Evolutionary conservation across 73 alveolate species (phyloP).

Genomic region (Blepharisma japonicum): DNA sequence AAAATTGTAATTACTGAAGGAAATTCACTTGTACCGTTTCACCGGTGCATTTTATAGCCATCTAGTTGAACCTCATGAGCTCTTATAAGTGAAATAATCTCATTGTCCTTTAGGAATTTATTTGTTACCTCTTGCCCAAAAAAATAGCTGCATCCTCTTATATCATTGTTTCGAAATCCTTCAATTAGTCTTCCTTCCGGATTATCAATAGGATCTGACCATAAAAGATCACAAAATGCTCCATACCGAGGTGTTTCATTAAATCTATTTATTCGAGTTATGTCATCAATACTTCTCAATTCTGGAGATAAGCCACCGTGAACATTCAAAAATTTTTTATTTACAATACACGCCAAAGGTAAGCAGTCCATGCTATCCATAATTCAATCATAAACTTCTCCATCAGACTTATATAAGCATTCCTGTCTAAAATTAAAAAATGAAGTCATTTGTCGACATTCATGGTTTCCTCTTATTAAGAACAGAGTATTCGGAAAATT

Average conservation of each 20-base stretch:
- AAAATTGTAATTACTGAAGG: slow-evolving; percentile 53
- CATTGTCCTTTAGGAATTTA: slow-evolving; percentile 70
- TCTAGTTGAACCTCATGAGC: slow-evolving; percentile 91
- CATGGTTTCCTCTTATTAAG: slow-evolving; percentile 97
- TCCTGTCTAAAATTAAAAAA: slow-evolving; percentile 94
- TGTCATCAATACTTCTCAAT: slow-evolving; percentile 85
- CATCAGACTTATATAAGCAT: slow-evolving; percentile 86
- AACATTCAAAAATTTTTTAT: slow-evolving; percentile 79
- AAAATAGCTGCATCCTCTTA: slow-evolving; percentile 89
- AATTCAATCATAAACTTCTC: slow-evolving; percentile 74
- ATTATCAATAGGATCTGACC: slow-evolving; percentile 94
- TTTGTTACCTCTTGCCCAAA: slow-evolving; percentile 90
- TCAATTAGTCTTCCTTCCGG: slow-evolving; percentile 40
- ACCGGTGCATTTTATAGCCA: slow-evolving; percentile 74
- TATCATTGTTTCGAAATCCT: slow-evolving; percentile 61
- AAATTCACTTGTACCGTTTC: slow-evolving; percentile 47
- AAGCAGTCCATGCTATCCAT: slow-evolving; percentile 72
- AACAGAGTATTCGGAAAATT: slow-evolving; percentile 85
- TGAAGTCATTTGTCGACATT: slow-evolving; percentile 77
- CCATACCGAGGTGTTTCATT: slow-evolving; percentile 90
- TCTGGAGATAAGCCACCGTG: slow-evolving; percentile 97
- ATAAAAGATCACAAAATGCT: slow-evolving; percentile 70
- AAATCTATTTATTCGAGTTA: slow-evolving; percentile 78
- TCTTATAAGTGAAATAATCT: slow-evolving; percentile 73
- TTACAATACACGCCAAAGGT: slow-evolving; percentile 90